Evolutionary conservation across 306 rosid genomes (phyloP).

Genomic region (Cicer chorassanicum): DNA sequence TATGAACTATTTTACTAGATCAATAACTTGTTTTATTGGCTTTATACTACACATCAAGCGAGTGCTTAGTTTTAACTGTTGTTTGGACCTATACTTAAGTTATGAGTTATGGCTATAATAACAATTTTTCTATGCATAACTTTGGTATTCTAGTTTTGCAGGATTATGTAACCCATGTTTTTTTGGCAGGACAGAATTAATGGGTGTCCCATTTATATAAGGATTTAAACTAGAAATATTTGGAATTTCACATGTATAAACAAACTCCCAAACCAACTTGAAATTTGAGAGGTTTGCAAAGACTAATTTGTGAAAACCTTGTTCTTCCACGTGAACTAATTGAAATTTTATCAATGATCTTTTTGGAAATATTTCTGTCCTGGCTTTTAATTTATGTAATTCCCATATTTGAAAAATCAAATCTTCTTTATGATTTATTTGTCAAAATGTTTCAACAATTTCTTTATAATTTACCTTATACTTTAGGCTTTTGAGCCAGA

Average conservation of each 20-base stretch:
- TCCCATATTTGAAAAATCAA: not conserved
- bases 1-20: constrained; percentile 16
- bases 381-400: constrained; percentile 5
- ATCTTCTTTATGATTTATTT: not conserved
- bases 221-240: constrained; percentile 14
- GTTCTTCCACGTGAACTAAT: not conserved
- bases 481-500: constrained; percentile 23
- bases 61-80: constrained; percentile 25
- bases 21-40: constrained; percentile 13
- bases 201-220: constrained; percentile 29
- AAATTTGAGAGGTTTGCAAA: constrained; percentile 27
- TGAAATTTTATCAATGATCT: not conserved
- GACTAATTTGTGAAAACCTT: constrained; percentile 36
- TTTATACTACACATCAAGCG: not conserved
- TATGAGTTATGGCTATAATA: constrained; percentile 3
- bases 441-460: not conserved
- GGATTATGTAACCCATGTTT: too few relatives aligned
- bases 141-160: too few relatives aligned
- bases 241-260: constrained; percentile 13
- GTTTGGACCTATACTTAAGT: constrained; percentile 30
- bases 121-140: too few relatives aligned
- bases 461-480: not conserved
- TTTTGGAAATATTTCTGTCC: not conserved
- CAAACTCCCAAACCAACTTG: constrained; percentile 1
- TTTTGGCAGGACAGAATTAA: constrained; percentile 48